A percentile compares a stretch with the other conserved stretches of the same genome.
phyloP scores from a whole-genome alignment of 345 rosid genomes.

The Eucalyptus leucophloia region DNA sequence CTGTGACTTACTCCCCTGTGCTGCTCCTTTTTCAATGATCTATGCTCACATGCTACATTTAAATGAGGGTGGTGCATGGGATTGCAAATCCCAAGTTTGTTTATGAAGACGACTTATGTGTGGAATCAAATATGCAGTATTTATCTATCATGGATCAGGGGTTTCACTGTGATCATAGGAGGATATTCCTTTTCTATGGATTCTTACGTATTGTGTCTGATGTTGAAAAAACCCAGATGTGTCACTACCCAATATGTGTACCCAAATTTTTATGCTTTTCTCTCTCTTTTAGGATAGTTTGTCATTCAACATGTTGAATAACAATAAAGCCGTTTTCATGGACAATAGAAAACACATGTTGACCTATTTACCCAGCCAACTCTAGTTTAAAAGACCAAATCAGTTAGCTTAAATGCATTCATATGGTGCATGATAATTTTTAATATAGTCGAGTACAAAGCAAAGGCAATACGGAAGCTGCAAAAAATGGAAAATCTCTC shows the following conservation, averaged over 20 bases:
- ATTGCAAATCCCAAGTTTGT: neutral
- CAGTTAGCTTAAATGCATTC: neutral
- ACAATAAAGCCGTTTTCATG: neutral
- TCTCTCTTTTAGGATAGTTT: neutral
- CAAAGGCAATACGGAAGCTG: neutral
- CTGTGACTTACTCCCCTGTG: neutral
- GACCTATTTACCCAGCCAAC: neutral
- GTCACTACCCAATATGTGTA: neutral
- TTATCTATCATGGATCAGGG: neutral
- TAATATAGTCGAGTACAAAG: neutral
- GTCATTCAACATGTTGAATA: neutral
- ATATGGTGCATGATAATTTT: neutral
- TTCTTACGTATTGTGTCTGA: neutral
- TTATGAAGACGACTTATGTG: neutral
- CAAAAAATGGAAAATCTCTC: neutral
- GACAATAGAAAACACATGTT: neutral
- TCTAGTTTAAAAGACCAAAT: neutral
- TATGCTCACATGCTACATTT: neutral
- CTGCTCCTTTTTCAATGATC: neutral
- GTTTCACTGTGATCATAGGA: neutral
- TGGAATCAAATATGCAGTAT: neutral
- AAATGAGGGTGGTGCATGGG: neutral
- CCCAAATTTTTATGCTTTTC: neutral
- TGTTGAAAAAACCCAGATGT: neutral
- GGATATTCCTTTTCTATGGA: neutral